phyloP scores from a whole-genome alignment of 805 yeast genomes.

The Ogataea pini region DNA sequence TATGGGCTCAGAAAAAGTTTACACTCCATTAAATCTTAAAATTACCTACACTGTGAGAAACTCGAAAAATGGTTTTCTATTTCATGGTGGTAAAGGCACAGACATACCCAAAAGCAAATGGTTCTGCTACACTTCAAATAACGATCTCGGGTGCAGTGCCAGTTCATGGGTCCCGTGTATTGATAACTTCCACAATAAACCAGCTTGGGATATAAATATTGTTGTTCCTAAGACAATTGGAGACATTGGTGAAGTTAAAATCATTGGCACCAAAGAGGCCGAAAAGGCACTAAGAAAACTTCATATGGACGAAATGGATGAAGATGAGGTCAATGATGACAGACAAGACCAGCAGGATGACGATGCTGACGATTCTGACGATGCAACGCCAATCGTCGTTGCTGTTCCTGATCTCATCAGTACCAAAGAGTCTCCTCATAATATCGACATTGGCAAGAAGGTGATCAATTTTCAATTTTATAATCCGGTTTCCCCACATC shows the following conservation, averaged over 20 bases:
- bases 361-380: constrained; percentile 48
- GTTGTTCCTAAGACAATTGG: constrained; percentile 77
- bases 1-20: constrained; percentile 47
- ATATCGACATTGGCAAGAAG: constrained; percentile 72
- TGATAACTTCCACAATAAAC: constrained; percentile 82
- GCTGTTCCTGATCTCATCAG: constrained; percentile 71
- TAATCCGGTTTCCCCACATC: constrained; percentile 90
- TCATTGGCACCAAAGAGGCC: constrained; percentile 43
- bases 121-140: constrained; percentile 86
- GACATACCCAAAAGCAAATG: constrained; percentile 51
- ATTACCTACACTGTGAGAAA: constrained; percentile 66
- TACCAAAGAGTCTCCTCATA: constrained; percentile 71
- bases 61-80: constrained; percentile 73
- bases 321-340: constrained; percentile 37
- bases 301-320: constrained; percentile 34
- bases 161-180: constrained; percentile 99
- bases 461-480: constrained; percentile 74
- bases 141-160: constrained; percentile 76
- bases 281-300: constrained; percentile 31
- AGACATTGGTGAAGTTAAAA: constrained; percentile 57
- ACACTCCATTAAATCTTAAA: constrained; percentile 70
- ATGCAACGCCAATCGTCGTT: constrained; percentile 53
- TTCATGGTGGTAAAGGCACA: constrained; percentile 61
- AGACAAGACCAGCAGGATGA: constrained; percentile 40
- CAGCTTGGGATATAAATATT: constrained; percentile 91